Evolutionary conservation across 768 basidiomycete species (phyloP).

Genomic region (Tubosaeta brunneosetosa): DNA sequence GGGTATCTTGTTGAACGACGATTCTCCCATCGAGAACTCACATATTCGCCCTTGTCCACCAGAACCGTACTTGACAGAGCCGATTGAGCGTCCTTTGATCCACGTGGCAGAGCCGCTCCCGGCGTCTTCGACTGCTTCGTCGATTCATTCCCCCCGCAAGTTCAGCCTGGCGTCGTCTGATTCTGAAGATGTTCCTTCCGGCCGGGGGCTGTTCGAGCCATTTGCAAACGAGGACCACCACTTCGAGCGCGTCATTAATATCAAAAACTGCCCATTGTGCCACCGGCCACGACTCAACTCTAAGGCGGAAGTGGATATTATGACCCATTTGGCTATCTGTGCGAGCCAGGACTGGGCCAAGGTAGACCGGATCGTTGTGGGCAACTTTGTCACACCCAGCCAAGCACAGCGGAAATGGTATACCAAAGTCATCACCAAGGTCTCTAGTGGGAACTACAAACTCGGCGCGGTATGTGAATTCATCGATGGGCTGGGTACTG

Average conservation of each 20-base stretch:
- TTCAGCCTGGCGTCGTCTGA: slow-evolving; percentile 44
- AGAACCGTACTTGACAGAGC: slow-evolving; percentile 39
- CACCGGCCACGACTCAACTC: slow-evolving; percentile 80
- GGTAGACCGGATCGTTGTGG: slow-evolving; percentile 85
- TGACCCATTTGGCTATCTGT: slow-evolving; percentile 96
- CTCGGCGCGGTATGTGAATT: slow-evolving; percentile 70
- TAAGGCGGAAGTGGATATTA: slow-evolving; percentile 89
- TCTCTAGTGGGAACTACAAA: slow-evolving; percentile 81
- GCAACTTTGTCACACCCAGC: slow-evolving; percentile 89
- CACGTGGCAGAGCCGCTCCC: slow-evolving; percentile 29
- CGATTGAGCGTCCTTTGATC: slow-evolving; percentile 41
- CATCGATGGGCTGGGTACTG: background rate
- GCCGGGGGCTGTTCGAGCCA: background rate
- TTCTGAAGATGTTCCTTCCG: slow-evolving; percentile 35
- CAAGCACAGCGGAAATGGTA: slow-evolving; percentile 99
- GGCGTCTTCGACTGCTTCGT: slow-evolving; percentile 7
- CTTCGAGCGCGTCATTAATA: slow-evolving; percentile 88
- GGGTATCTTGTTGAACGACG: slow-evolving; percentile 27
- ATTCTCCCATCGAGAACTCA: slow-evolving; percentile 24
- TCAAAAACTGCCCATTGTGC: slow-evolving; percentile 91
- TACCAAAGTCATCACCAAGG: slow-evolving; percentile 82
- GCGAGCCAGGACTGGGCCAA: slow-evolving; percentile 90
- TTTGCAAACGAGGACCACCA: slow-evolving; percentile 31
- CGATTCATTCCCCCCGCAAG: slow-evolving; percentile 22
- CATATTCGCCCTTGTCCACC: slow-evolving; percentile 10